phyloP scores from a whole-genome alignment of 352 stramenopile genomes.

The Globisporangium spinosum region DNA sequence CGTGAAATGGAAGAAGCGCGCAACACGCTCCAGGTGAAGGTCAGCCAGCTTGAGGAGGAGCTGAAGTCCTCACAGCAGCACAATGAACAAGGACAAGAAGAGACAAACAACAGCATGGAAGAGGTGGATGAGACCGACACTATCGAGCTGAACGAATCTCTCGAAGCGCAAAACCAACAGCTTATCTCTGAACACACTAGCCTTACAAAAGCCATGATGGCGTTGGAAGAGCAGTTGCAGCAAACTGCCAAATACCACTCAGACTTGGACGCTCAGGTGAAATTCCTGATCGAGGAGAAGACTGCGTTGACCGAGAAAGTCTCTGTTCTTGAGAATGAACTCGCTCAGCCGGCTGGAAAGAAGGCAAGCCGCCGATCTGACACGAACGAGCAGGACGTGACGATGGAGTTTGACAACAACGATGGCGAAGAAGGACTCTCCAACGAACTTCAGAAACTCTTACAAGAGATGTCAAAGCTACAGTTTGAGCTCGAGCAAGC shows the following conservation, averaged over 20 bases:
- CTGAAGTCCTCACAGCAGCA: constrained; percentile 7
- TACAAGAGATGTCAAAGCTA: constrained; percentile 36
- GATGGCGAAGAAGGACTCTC: constrained; percentile 10
- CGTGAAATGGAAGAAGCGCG: constrained; percentile 14
- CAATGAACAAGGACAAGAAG: not conserved
- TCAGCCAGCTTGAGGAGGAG: constrained; percentile 11
- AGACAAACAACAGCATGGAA: not conserved
- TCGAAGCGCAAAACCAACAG: constrained; percentile 20
- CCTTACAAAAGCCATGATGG: constrained; percentile 30
- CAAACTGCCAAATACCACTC: constrained; percentile 22
- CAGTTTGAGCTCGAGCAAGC: constrained; percentile 30
- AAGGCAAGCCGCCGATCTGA: not conserved
- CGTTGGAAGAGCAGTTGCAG: constrained; percentile 33
- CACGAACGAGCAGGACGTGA: constrained; percentile 1
- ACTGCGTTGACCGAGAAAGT: constrained; percentile 25
- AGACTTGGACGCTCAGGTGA: constrained; percentile 27
- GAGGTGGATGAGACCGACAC: not conserved
- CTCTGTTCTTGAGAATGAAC: constrained; percentile 18
- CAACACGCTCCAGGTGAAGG: not conserved
- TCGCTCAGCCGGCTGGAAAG: constrained; percentile 4
- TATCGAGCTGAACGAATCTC: not conserved
- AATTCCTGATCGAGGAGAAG: constrained; percentile 35
- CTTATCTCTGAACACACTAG: constrained; percentile 18
- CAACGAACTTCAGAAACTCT: constrained; percentile 31
- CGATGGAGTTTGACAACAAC: constrained; percentile 7